Evolutionary conservation across 2,329 filamentous ascomycete species (phyloP).

Genomic region (Chalara sp.): DNA sequence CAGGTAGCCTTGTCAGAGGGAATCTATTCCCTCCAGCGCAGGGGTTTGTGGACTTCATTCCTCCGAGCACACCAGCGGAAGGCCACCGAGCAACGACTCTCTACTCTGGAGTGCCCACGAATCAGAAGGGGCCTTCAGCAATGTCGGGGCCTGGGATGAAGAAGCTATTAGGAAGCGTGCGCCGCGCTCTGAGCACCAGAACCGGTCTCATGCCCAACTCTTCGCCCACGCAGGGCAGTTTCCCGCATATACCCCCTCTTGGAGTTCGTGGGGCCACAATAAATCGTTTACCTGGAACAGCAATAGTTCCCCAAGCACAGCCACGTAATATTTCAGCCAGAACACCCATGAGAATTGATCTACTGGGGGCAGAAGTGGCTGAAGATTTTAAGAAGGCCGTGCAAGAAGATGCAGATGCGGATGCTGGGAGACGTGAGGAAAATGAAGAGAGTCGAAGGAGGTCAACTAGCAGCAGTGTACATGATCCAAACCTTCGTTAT

Average conservation of each 20-base stretch:
- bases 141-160: constrained; percentile 73
- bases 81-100: constrained; percentile 47
- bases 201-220: constrained; percentile 15
- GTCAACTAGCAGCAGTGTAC: constrained; percentile 11
- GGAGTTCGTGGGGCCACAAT: constrained; percentile 39
- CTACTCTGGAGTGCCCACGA: constrained; percentile 30
- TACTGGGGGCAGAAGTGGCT: constrained; percentile 70
- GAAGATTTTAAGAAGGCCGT: constrained; percentile 76
- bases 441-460: constrained; percentile 13
- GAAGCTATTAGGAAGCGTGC: constrained; percentile 79
- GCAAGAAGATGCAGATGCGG: constrained; percentile 51
- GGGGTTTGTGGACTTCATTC: constrained; percentile 66
- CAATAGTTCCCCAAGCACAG: constrained; percentile 50
- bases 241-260: constrained; percentile 26
- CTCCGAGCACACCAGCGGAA: constrained; percentile 40
- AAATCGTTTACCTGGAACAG: constrained; percentile 52
- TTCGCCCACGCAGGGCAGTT: constrained; percentile 29
- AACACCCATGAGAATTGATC: constrained; percentile 64
- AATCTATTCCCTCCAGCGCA: constrained; percentile 77
- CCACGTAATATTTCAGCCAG: constrained; percentile 36
- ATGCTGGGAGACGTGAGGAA: constrained; percentile 22
- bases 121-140: constrained; percentile 45
- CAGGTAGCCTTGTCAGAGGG: constrained; percentile 81
- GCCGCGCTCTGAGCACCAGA: constrained; percentile 66
- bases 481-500: constrained; percentile 15